Conservation (phyloP, 139 green algal genomes). For the Chlorella vulgaris region DNA sequence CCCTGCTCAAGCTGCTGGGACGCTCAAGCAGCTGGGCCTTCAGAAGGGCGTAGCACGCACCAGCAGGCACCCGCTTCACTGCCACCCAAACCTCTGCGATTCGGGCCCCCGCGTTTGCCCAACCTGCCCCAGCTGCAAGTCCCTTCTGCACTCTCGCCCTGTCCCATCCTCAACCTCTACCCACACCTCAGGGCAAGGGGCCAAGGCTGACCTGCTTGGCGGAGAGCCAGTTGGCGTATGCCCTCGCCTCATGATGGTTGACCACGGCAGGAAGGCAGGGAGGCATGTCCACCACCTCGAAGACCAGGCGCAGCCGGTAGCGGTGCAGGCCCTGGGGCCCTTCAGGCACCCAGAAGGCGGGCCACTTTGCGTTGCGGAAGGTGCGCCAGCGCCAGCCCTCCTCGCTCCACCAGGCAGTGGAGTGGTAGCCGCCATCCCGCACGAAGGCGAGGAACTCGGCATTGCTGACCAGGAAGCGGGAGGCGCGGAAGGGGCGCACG, state of each 20-base stretch:
- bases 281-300: conserved; percentile 70
- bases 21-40: no score
- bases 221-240: conserved; percentile 73
- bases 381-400: conserved; percentile 80
- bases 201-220: conserved; percentile 19
- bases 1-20: no score
- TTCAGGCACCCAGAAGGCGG: conserved; percentile 78
- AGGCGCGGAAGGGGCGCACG: conserved; percentile 50
- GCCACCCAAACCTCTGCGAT: no score
- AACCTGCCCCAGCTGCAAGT: no score
- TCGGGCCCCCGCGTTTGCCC: no score
- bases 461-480: conserved; percentile 52
- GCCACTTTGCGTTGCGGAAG: conserved; percentile 87
- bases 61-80: no score
- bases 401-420: conserved; percentile 63
- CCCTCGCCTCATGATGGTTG: conserved; percentile 77
- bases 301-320: conserved; percentile 76
- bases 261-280: conserved; percentile 73
- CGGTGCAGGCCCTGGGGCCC: conserved; percentile 63
- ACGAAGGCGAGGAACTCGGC: conserved; percentile 82
- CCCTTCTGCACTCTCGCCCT: no score
- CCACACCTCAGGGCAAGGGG: no score
- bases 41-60: no score
- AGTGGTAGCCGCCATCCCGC: conserved; percentile 64
- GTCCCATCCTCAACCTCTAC: no score